phyloP scores from a whole-genome alignment of 495 filamentous ascomycete species.

The Opeltia flavorubescens region DNA sequence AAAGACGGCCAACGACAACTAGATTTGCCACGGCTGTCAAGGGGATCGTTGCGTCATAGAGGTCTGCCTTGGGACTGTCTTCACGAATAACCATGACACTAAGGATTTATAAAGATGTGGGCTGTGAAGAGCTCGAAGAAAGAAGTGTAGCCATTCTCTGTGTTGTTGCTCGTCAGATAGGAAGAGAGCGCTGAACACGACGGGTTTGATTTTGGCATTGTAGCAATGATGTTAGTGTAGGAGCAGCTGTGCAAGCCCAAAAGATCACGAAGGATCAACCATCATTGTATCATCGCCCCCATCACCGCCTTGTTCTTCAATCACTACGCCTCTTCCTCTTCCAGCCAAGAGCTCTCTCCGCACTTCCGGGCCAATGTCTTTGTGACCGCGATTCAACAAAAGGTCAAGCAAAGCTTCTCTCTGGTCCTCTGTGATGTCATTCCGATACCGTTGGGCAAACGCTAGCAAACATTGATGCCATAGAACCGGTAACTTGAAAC shows the following conservation, averaged over 20 bases:
- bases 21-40: too few relatives aligned
- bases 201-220: background rate
- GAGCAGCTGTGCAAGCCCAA: background rate
- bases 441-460: slow-evolving; percentile 87
- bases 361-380: slow-evolving; percentile 80
- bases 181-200: too few relatives aligned
- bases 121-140: too few relatives aligned
- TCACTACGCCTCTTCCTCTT: slow-evolving; percentile 64
- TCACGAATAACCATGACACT: too few relatives aligned
- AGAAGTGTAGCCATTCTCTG: too few relatives aligned
- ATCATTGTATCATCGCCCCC: slow-evolving; percentile 92
- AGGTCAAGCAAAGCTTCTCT: slow-evolving; percentile 83
- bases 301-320: slow-evolving; percentile 41
- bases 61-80: too few relatives aligned
- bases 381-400: slow-evolving; percentile 73
- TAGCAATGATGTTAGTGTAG: background rate
- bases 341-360: slow-evolving; percentile 81
- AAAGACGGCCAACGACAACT: too few relatives aligned
- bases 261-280: background rate
- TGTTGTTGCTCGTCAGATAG: too few relatives aligned
- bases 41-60: too few relatives aligned
- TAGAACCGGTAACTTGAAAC: slow-evolving; percentile 59
- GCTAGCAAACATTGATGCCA: slow-evolving; percentile 84
- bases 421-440: slow-evolving; percentile 87
- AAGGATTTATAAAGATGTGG: too few relatives aligned